These are phyloP conservation scores for Naganishia vishniacii DNA, from an alignment of 768 basidiomycete genomes.

Conservation along the genomic window DNA sequence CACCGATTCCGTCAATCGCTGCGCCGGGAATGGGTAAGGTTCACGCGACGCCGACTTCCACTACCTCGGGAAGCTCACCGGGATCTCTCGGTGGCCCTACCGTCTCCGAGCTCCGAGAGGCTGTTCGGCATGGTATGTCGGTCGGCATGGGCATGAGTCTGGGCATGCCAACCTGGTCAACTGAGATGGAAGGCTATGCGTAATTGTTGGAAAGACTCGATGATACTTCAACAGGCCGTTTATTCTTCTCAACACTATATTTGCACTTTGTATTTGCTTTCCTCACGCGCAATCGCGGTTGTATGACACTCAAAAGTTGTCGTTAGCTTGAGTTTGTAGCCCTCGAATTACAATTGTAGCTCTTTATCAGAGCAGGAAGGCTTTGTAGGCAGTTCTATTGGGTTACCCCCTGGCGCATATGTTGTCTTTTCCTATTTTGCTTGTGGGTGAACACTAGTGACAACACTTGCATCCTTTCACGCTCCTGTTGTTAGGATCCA, in stretches of 20 bases:
- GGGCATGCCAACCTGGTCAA: constrained; percentile 8
- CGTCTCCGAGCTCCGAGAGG: constrained; percentile 32
- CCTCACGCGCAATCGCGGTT: background rate
- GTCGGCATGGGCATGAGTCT: constrained; percentile 15
- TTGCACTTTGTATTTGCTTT: background rate
- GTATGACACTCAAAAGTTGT: constrained; percentile 17
- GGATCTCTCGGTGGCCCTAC: constrained; percentile 24
- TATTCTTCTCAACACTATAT: background rate
- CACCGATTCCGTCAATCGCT: constrained; percentile 5
- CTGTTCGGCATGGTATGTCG: constrained; percentile 34
- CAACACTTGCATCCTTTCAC: too few species aligned
- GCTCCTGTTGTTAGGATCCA: too few species aligned
- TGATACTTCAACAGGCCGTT: background rate
- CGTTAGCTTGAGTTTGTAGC: constrained; percentile 6
- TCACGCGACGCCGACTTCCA: constrained; percentile 14
- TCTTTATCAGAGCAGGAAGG: constrained; percentile 8
- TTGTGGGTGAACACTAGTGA: too few species aligned
- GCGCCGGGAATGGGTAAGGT: constrained; percentile 5
- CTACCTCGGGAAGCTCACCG: background rate
- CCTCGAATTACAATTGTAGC: constrained; percentile 14
- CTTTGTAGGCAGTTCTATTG: background rate
- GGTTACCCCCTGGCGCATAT: background rate
- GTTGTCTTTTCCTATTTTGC: too few species aligned
- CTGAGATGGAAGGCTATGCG: constrained; percentile 12
- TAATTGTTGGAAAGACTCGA: constrained; percentile 3